These are phyloP conservation scores for Globisporangium nagaii DNA, from an alignment of 352 stramenopile genomes.

Conservation along the genomic window DNA sequence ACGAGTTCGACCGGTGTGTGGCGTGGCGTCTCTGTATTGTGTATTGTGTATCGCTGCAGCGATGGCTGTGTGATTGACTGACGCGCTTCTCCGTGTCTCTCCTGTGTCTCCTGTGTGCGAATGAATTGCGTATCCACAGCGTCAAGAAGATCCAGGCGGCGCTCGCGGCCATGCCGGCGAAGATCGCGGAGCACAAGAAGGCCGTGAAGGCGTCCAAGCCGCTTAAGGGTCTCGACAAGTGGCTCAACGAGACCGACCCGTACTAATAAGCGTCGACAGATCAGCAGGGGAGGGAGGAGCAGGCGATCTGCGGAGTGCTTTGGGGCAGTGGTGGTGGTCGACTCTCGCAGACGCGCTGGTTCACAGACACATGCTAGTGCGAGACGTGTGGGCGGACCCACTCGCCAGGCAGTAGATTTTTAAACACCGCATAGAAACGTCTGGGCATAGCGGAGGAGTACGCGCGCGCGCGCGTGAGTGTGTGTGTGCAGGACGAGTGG, in stretches of 20 bases:
- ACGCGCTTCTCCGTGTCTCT: neutral
- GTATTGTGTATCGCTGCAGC: neutral
- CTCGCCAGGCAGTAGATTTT: constrained; percentile 7
- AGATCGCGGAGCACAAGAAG: constrained; percentile 87
- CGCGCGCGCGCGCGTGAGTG: neutral
- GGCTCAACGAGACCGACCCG: constrained; percentile 77
- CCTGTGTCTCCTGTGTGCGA: neutral
- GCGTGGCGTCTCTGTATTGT: neutral
- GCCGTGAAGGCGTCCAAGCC: constrained; percentile 75
- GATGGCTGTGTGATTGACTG: neutral
- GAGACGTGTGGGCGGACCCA: too few relatives aligned
- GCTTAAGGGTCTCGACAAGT: constrained; percentile 85
- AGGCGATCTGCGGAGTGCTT: too few relatives aligned
- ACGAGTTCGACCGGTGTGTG: constrained; percentile 74
- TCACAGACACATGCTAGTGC: neutral
- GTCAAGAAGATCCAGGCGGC: constrained; percentile 86
- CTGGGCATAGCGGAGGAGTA: neutral
- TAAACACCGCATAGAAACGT: constrained; percentile 7
- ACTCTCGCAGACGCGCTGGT: too few relatives aligned
- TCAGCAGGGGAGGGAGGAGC: constrained; percentile 3
- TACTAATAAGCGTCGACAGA: constrained; percentile 51
- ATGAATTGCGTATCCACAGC: constrained; percentile 13
- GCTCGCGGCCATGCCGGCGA: constrained; percentile 72
- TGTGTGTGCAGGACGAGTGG: neutral
- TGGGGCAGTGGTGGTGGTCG: too few relatives aligned